Conservation (phyloP, 108 stramenopile species). For the Pseudonitzschia multistriata region DNA sequence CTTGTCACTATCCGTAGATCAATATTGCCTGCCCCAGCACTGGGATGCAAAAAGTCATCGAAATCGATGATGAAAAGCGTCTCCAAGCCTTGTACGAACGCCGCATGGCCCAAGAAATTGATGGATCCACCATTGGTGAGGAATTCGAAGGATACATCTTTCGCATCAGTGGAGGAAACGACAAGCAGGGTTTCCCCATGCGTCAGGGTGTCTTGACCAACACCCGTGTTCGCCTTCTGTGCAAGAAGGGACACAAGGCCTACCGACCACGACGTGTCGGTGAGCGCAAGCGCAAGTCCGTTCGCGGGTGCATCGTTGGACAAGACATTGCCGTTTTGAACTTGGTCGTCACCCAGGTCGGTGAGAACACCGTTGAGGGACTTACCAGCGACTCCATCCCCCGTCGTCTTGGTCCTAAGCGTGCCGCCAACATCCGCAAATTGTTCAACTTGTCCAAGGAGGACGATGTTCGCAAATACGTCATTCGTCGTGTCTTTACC, state of each 20-base stretch:
- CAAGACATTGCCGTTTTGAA: slow-evolving; percentile 98
- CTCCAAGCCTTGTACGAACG: slow-evolving; percentile 98
- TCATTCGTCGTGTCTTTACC: slow-evolving; percentile 94
- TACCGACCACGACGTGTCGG: slow-evolving; percentile 93
- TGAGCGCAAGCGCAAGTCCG: slow-evolving; percentile 99
- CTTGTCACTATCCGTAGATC: slow-evolving; percentile 57
- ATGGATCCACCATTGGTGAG: slow-evolving; percentile 93
- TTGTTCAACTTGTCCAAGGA: slow-evolving; percentile 99
- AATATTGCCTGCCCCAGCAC: slow-evolving; percentile 98
- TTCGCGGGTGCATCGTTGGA: slow-evolving; percentile 99
- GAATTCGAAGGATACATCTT: slow-evolving; percentile 98
- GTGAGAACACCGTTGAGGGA: slow-evolving; percentile 89
- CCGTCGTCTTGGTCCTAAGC: slow-evolving; percentile 99
- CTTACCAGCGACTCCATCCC: slow-evolving; percentile 93
- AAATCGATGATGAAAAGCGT: slow-evolving; percentile 99
- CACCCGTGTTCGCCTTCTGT: slow-evolving; percentile 96
- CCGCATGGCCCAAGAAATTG: slow-evolving; percentile 98
- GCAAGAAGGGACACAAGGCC: slow-evolving; percentile 90
- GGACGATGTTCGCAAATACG: slow-evolving; percentile 98
- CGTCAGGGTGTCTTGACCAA: slow-evolving; percentile 98
- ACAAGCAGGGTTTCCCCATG: slow-evolving; percentile 99
- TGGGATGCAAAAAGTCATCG: slow-evolving; percentile 96
- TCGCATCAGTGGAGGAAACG: slow-evolving; percentile 98
- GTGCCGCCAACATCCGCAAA: slow-evolving; percentile 99
- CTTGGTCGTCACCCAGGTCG: slow-evolving; percentile 96